These are phyloP conservation scores for Rhizophagus prolifer DNA, from an alignment of 192 early-diverging fungal species.

Conservation along the genomic window DNA sequence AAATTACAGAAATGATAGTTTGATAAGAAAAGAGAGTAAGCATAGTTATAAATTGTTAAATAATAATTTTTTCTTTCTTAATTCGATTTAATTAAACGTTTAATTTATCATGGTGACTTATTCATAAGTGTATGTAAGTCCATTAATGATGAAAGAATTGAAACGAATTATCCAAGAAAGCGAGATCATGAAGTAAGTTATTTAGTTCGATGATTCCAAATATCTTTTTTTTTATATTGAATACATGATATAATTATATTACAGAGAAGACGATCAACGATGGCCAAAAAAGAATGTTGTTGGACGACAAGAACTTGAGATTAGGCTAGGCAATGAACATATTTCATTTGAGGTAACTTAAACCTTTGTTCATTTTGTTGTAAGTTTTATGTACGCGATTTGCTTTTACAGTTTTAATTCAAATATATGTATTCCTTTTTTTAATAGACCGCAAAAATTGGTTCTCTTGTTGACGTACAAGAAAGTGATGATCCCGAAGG, in stretches of 20 bases:
- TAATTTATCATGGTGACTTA: not conserved
- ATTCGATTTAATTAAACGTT: not conserved
- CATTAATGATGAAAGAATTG: slow-evolving; percentile 80
- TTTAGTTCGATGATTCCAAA: not conserved
- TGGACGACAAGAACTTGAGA: slow-evolving; percentile 93
- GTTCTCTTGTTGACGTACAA: slow-evolving; percentile 88
- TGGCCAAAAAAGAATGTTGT: slow-evolving; percentile 92
- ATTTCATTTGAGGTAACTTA: slow-evolving; percentile 82
- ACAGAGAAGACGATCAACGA: slow-evolving; percentile 82
- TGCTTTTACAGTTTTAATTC: not conserved
- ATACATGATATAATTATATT: not conserved
- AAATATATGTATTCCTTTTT: slow-evolving; percentile 29
- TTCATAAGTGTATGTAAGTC: slow-evolving; percentile 69
- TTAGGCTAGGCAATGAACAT: slow-evolving; percentile 84
- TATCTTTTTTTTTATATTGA: not conserved
- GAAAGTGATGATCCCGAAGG: slow-evolving; percentile 92
- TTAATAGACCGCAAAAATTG: slow-evolving; percentile 81
- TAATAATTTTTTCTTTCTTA: not conserved
- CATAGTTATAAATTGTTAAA: too few species aligned
- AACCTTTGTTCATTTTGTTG: not conserved
- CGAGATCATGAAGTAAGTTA: slow-evolving; percentile 80
- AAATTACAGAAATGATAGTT: slow-evolving; percentile 94
- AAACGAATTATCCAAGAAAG: slow-evolving; percentile 87
- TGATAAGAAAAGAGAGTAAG: slow-evolving; percentile 91
- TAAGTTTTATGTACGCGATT: too few species aligned